A percentile compares a stretch with the other conserved stretches of the same genome.
Conservation (phyloP, 2,329 filamentous ascomycete species). For the Chrysoporthe cubensis region DNA sequence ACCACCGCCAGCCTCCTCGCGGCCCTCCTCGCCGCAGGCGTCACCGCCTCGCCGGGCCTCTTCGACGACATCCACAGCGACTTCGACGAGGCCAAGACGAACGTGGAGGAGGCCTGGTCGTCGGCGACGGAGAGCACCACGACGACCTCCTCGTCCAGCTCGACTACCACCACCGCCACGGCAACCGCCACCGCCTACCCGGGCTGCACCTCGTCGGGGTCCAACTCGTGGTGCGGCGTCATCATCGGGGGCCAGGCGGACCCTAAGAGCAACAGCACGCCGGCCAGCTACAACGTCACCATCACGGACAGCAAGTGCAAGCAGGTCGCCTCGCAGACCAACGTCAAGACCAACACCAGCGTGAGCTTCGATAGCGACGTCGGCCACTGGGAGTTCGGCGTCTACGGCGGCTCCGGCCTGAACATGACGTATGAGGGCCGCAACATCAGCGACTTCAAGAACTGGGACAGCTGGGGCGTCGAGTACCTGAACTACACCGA, state of each 20-base stretch:
- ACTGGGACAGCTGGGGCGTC: neutral
- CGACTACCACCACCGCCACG: neutral
- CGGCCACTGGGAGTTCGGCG: constrained; percentile 15
- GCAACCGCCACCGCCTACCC: constrained; percentile 9
- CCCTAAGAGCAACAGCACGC: neutral
- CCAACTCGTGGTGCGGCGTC: constrained; percentile 10
- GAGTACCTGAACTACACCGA: constrained; percentile 6
- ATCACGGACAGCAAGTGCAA: constrained; percentile 14
- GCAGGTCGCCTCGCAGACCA: constrained; percentile 4
- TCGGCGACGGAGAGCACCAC: constrained; percentile 2
- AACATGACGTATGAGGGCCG: constrained; percentile 7
- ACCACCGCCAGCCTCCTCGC: constrained; percentile 1
- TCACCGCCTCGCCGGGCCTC: constrained; percentile 8
- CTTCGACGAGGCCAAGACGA: constrained; percentile 6
- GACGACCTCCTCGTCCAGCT: neutral
- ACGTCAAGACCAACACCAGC: constrained; percentile 5
- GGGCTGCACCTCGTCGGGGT: neutral
- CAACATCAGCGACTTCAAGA: neutral
- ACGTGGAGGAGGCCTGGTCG: constrained; percentile 9
- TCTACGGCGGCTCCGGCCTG: neutral
- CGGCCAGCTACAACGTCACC: constrained; percentile 10
- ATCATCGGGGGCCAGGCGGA: neutral
- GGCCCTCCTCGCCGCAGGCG: constrained; percentile 2
- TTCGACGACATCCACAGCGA: constrained; percentile 14
- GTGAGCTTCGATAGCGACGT: constrained; percentile 7